Conservation (phyloP, 2,329 filamentous ascomycete species). For the Blastomyces percursus region DNA sequence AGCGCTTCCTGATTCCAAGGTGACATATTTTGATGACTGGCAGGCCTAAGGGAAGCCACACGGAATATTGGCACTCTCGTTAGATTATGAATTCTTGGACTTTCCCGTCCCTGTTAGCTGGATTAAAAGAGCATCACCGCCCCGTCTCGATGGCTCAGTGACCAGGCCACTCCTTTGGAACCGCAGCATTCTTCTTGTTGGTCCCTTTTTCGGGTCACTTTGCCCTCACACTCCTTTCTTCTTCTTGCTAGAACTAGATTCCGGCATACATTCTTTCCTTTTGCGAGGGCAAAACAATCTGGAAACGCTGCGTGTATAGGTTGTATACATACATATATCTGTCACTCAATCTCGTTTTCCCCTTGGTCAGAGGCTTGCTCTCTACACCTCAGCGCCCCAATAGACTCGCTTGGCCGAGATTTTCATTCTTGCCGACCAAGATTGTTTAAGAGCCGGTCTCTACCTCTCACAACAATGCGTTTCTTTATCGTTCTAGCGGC, state of each 20-base stretch:
- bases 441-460: background rate
- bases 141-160: background rate
- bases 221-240: background rate
- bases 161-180: background rate
- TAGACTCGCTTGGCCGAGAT: background rate
- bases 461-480: background rate
- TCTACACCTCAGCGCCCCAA: background rate
- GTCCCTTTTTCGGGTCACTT: background rate
- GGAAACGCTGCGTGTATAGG: background rate
- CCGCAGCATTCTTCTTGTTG: background rate
- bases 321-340: background rate
- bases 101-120: background rate
- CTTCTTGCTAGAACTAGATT: background rate
- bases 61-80: background rate
- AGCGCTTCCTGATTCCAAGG: background rate
- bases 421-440: background rate
- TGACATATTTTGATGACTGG: background rate
- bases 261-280: background rate
- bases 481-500: background rate
- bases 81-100: background rate
- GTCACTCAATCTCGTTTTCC: background rate
- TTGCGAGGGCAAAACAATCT: background rate
- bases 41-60: background rate
- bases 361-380: background rate
- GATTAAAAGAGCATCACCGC: background rate